Evolutionary conservation across 768 basidiomycete genomes (phyloP).

Genomic region (Hemileccinum rubropunctum): DNA sequence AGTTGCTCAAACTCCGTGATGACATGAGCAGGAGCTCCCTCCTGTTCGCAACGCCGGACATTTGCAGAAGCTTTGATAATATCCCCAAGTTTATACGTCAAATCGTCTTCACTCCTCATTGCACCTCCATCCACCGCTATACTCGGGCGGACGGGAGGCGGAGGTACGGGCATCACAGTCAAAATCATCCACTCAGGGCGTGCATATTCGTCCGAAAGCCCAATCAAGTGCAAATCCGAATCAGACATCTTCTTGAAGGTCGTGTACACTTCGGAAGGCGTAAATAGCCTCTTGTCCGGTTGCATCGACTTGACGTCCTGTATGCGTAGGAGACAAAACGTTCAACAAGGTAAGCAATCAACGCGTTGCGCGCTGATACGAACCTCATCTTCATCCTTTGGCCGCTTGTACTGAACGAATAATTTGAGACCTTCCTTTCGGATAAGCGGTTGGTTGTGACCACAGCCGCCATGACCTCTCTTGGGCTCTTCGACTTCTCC

Average conservation of each 20-base stretch:
- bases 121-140: conserved; percentile 96
- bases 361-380: conserved; percentile 29
- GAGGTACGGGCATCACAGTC: conserved; percentile 95
- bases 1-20: conserved; percentile 95
- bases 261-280: conserved; percentile 86
- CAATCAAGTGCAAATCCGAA: conserved; percentile 82
- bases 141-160: conserved; percentile 96
- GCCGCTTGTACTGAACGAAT: conserved; percentile 90
- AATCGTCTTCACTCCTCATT: conserved; percentile 95
- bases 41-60: conserved; percentile 89
- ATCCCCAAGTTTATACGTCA: conserved; percentile 97
- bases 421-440: conserved; percentile 95
- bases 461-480: conserved; percentile 96
- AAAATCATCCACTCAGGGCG: conserved; percentile 99
- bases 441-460: conserved; percentile 84
- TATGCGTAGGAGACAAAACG: neutral
- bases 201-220: conserved; percentile 93
- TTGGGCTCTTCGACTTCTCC: conserved; percentile 65
- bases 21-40: conserved; percentile 95
- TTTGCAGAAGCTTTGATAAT: conserved; percentile 95
- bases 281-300: conserved; percentile 79
- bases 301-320: conserved; percentile 80
- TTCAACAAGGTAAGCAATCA: conserved; percentile 11
- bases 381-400: conserved; percentile 95
- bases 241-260: conserved; percentile 96